Evolutionary conservation across 352 stramenopile genomes (phyloP).

Genomic region (Globisporangium emineosum): DNA sequence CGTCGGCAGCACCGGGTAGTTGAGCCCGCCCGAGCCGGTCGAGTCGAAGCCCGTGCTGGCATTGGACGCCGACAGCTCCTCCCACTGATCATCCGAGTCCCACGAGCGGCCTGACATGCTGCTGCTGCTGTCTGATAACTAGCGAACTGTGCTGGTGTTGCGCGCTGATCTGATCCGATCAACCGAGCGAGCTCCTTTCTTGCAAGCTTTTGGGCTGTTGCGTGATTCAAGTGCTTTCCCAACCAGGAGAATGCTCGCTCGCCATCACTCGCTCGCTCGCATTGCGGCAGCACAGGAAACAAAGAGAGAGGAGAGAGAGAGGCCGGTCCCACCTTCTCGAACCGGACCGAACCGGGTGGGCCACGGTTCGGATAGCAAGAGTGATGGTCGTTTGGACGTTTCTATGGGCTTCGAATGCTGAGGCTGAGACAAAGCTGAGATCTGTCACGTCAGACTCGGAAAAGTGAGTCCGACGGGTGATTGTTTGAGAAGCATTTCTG

Average conservation of each 20-base stretch:
- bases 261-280: neutral
- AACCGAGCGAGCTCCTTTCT: neutral
- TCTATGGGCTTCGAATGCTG: slow-evolving; percentile 2
- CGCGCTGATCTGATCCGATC: slow-evolving; percentile 6
- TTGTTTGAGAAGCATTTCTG: neutral
- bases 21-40: slow-evolving; percentile 38
- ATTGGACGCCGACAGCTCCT: slow-evolving; percentile 49
- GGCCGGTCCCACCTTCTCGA: slow-evolving; percentile 1
- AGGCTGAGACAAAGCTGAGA: neutral
- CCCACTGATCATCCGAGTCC: slow-evolving; percentile 76
- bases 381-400: slow-evolving; percentile 9
- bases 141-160: neutral
- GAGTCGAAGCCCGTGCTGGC: slow-evolving; percentile 37
- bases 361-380: slow-evolving; percentile 7
- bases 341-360: slow-evolving; percentile 3
- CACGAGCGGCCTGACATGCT: slow-evolving; percentile 48
- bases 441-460: neutral
- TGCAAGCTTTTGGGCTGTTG: neutral
- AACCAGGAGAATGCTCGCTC: slow-evolving; percentile 1
- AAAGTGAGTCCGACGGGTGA: neutral
- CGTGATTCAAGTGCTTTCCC: slow-evolving; percentile 5
- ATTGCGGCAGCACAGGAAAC: slow-evolving; percentile 2
- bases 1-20: slow-evolving; percentile 70
- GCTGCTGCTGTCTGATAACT: slow-evolving; percentile 9
- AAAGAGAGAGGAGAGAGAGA: slow-evolving; percentile 3